phyloP scores from a whole-genome alignment of 257 asterid species.

The Lithospermum erythrorhizon region DNA sequence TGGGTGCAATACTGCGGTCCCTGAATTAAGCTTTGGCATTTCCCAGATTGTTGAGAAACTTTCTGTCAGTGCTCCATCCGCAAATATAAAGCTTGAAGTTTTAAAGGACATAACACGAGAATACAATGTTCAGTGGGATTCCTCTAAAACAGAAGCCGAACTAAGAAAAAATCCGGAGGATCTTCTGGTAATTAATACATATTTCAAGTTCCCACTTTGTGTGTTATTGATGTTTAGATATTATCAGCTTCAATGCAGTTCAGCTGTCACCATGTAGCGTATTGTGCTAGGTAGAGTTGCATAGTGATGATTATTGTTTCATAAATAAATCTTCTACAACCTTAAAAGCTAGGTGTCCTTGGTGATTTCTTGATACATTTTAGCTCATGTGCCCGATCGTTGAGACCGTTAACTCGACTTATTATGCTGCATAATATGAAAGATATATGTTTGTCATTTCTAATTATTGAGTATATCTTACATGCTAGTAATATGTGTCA shows the following conservation, averaged over 20 bases:
- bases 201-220: not conserved
- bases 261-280: not conserved
- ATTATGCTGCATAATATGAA: not conserved
- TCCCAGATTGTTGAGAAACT: slow-evolving; percentile 86
- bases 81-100: slow-evolving; percentile 50
- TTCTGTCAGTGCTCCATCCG: slow-evolving; percentile 58
- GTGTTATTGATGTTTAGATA: not conserved
- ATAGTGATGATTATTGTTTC: too few species aligned
- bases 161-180: slow-evolving; percentile 77
- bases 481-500: not conserved
- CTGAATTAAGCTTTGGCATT: slow-evolving; percentile 3
- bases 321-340: too few species aligned
- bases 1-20: not conserved
- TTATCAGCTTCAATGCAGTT: not conserved
- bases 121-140: slow-evolving; percentile 60
- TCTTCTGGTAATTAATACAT: slow-evolving; percentile 51
- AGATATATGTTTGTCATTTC: not conserved
- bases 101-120: slow-evolving; percentile 67
- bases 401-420: not conserved
- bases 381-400: not conserved
- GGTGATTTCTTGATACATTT: not conserved
- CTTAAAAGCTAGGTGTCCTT: not conserved
- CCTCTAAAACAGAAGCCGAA: slow-evolving; percentile 63
- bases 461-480: too few species aligned
- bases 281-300: not conserved